phyloP scores from a whole-genome alignment of 2,329 filamentous ascomycete genomes.

The Talaromyces piceae region DNA sequence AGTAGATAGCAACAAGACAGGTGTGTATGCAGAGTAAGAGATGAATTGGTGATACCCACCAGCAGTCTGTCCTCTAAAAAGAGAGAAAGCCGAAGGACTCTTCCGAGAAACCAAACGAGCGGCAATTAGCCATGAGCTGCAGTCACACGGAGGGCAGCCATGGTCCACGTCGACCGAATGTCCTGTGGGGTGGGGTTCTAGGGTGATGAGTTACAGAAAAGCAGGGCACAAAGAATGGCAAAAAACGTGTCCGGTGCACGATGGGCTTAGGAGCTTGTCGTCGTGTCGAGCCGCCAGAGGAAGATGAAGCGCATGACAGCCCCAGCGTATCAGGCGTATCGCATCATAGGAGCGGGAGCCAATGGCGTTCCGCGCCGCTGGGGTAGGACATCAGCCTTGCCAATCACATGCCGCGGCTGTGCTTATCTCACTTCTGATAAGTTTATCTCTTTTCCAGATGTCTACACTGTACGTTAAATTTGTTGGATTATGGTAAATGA shows the following conservation, averaged over 20 bases:
- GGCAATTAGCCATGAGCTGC: constrained; percentile 12
- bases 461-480: no score
- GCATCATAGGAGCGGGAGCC: constrained; percentile 5
- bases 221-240: background rate
- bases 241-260: background rate
- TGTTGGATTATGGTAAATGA: no score
- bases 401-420: constrained; percentile 8
- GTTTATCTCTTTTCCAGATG: constrained; percentile 2
- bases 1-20: background rate
- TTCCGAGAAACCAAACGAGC: constrained; percentile 7
- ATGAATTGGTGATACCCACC: background rate
- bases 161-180: constrained; percentile 7
- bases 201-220: background rate
- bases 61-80: constrained; percentile 1
- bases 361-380: constrained; percentile 7
- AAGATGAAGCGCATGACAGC: constrained; percentile 12
- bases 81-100: background rate
- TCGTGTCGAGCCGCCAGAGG: constrained; percentile 8
- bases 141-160: constrained; percentile 10
- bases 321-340: constrained; percentile 6
- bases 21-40: background rate
- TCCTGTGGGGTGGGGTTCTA: no score
- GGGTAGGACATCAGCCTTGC: background rate
- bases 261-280: background rate
- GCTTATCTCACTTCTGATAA: background rate